Evolutionary conservation across 108 stramenopile genomes (phyloP), one percentile per base, ranked within the genome.

Genomic region (Conticribra weissflogii): DNA sequence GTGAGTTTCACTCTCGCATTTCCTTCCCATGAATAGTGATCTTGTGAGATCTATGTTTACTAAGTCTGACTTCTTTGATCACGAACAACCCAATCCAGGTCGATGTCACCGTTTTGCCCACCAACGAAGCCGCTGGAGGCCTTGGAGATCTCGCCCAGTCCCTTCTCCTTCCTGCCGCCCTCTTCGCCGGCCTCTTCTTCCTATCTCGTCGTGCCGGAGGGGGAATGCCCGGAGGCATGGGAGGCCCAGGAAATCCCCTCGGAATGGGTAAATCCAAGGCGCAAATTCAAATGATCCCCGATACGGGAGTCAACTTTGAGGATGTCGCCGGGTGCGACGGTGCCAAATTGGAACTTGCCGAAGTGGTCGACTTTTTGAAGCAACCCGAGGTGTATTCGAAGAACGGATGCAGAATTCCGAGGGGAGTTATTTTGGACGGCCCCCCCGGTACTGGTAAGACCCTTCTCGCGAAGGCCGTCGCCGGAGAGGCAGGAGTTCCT

Each of bases 301-400:
- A 94, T 59, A 93, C 92, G 17, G 92, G 92, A 12, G 89, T 95
- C 9, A 97, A 85, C 60, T 98, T 98, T 85, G 94, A 94, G 51
- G 96, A 96, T 72, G 97, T 98, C 22, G 97, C 96, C 9, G 98
- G 98, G 54, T 96, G 96, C 70, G 96, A 98, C 65, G 88, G 86
- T 23, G 97, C 97, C 79, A 98, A 98, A 84, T 68, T 94, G 50
- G 97, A 98, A 54, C 53, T 98, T 47, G 83, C 87, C 46, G 98
- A 98, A 74, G 92, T 98, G 46, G 98, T 98, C 18, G 96, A 97
- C 84, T 98, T 96, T 78, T 81, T 98, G 62, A 97, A 98, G 90
- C 91, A 97, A 77, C 97, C 98, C 0, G 88, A 91, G 68, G 83
- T 84, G 16, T 94, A 91, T 79, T 84, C 88, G 51, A 88, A 86